phyloP scores from a whole-genome alignment of 352 stramenopile species.

The Phytopythium sindhum region DNA sequence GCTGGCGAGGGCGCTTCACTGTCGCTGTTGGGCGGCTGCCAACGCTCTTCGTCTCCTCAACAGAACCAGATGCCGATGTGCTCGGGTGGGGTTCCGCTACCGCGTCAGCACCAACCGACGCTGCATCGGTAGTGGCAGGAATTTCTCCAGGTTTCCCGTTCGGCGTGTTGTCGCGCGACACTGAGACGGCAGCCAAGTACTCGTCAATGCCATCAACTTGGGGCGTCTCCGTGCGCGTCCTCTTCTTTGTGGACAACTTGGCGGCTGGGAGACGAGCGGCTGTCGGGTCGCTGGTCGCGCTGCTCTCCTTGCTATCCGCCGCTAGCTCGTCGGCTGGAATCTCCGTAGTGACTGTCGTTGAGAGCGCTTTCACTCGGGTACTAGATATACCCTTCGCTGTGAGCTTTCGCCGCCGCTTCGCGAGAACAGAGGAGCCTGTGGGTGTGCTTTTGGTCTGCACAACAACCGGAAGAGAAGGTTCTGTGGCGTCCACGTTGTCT shows the following conservation, averaged over 20 bases:
- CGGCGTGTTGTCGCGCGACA: not conserved
- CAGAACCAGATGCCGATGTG: not conserved
- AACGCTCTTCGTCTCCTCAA: not conserved
- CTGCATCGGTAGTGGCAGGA: not conserved
- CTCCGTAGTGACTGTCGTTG: not conserved
- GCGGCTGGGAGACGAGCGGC: not conserved
- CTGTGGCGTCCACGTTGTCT: not conserved
- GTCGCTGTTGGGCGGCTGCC: not conserved
- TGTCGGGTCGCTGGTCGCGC: not conserved
- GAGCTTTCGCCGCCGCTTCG: not conserved
- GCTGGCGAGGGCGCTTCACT: conserved; percentile 18
- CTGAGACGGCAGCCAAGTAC: not conserved
- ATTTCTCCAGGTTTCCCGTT: not conserved
- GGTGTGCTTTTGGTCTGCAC: not conserved
- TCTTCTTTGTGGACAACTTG: not conserved
- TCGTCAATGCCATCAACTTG: not conserved
- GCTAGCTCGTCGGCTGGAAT: not conserved
- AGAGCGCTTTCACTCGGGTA: not conserved
- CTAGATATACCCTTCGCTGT: not conserved
- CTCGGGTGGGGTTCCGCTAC: not conserved
- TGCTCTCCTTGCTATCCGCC: not conserved
- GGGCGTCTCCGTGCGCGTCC: not conserved
- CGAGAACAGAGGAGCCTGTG: not conserved
- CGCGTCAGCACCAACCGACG: not conserved
- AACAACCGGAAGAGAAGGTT: not conserved